Conservation (phyloP, 805 yeast genomes). For the Lipomyces mesembrius region DNA sequence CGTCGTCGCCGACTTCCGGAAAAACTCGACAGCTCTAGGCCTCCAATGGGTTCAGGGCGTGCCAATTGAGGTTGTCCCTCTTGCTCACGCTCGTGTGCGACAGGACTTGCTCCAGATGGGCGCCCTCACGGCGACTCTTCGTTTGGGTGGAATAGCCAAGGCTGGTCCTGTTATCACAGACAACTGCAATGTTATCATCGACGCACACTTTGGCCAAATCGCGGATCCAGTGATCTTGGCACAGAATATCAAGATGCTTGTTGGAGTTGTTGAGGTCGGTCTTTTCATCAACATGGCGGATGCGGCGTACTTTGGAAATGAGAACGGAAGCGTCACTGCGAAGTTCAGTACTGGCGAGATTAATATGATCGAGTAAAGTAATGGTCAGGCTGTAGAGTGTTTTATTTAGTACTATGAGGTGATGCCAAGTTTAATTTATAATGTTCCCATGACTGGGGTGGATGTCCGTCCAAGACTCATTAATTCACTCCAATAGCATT, state of each 20-base stretch:
- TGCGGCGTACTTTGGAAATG: constrained; percentile 88
- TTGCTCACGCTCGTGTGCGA: constrained; percentile 76
- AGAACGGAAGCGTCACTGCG: constrained; percentile 62
- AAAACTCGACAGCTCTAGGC: constrained; percentile 76
- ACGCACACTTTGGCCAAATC: constrained; percentile 88
- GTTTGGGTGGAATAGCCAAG: constrained; percentile 88
- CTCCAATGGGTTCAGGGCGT: constrained; percentile 85
- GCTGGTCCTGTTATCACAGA: constrained; percentile 98
- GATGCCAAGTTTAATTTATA: not conserved
- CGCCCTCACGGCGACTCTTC: constrained; percentile 63
- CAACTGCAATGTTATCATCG: constrained; percentile 89
- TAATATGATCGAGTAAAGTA: constrained; percentile 17
- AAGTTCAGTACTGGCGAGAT: constrained; percentile 32
- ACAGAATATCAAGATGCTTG: constrained; percentile 66
- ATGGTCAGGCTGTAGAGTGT: not conserved
- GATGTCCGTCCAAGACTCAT: not conserved
- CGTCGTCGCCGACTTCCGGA: constrained; percentile 90
- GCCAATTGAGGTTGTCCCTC: constrained; percentile 94
- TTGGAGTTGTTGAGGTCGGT: constrained; percentile 97
- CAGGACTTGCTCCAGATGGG: constrained; percentile 66
- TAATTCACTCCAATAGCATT: not conserved
- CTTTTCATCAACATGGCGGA: constrained; percentile 73
- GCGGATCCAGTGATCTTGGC: constrained; percentile 57
- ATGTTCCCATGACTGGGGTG: not conserved
- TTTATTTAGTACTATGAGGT: not conserved